Evolutionary conservation across 352 stramenopile genomes (phyloP).

Genomic region (Phytophthora idaei): DNA sequence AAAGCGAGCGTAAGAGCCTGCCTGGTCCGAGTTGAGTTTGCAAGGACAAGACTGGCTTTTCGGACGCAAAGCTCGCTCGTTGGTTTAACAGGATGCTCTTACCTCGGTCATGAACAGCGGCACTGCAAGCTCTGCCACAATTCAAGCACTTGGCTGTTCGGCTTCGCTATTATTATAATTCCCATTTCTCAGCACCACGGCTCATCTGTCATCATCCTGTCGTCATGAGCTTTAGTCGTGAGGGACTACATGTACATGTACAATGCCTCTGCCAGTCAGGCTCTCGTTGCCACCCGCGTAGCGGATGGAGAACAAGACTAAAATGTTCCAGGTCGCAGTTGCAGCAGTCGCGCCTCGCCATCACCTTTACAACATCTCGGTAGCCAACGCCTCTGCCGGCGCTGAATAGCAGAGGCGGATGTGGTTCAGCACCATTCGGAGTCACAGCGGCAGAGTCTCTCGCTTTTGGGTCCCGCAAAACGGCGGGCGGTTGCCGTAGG

Average conservation of each 20-base stretch:
- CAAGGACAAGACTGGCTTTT: neutral
- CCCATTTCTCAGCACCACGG: constrained; percentile 16
- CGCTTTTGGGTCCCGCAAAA: constrained; percentile 2
- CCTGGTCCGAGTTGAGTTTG: constrained; percentile 9
- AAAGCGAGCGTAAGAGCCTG: constrained; percentile 20
- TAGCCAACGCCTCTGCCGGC: constrained; percentile 15
- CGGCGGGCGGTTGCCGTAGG: constrained; percentile 14
- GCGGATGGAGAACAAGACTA: too few species aligned
- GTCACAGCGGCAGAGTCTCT: constrained; percentile 9
- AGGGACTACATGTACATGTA: neutral
- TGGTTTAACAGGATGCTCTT: neutral
- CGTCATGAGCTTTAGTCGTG: constrained; percentile 10
- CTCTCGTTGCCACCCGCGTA: neutral
- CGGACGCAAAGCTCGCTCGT: neutral
- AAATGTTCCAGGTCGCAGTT: neutral
- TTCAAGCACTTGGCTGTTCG: neutral
- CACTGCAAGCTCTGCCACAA: too few species aligned
- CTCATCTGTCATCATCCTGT: constrained; percentile 21
- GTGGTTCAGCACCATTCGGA: constrained; percentile 7
- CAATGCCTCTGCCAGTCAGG: constrained; percentile 15
- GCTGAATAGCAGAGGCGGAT: constrained; percentile 10
- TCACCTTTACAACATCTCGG: neutral
- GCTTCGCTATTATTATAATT: neutral
- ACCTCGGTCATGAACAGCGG: too few species aligned
- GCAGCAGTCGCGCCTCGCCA: constrained; percentile 15